Conservation (phyloP, 2,329 filamentous ascomycete species). For the Beauveria australis region DNA sequence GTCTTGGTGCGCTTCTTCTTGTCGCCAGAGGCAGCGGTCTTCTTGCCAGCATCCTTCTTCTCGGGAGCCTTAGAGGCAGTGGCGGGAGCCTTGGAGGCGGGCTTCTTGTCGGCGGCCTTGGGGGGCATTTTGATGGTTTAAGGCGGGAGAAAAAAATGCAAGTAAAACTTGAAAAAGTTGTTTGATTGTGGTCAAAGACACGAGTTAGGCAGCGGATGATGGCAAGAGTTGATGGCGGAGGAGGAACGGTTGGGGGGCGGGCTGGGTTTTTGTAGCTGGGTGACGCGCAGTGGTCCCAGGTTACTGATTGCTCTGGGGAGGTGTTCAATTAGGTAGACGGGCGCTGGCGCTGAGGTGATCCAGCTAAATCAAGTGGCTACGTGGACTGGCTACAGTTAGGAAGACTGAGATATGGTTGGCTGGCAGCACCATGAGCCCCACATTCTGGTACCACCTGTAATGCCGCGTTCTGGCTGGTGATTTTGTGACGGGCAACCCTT, state of each 20-base stretch:
- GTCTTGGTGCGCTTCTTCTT: conserved; percentile 99
- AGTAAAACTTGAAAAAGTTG: conserved; percentile 14
- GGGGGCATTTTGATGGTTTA: conserved; percentile 72
- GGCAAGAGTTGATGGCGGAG: conserved; percentile 38
- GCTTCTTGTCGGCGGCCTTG: conserved; percentile 98
- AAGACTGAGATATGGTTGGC: conserved; percentile 7
- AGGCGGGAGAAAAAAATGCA: conserved; percentile 13
- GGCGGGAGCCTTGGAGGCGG: conserved; percentile 89
- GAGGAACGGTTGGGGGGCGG: conserved; percentile 41
- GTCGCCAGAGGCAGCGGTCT: conserved; percentile 90
- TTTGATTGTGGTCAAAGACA: conserved; percentile 15
- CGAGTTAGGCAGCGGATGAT: conserved; percentile 26
- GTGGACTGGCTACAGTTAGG: not conserved
- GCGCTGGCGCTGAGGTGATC: conserved; percentile 8
- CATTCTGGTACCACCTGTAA: not conserved
- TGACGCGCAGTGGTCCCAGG: conserved; percentile 39
- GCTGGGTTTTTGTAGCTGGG: conserved; percentile 54
- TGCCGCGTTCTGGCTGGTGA: conserved; percentile 5
- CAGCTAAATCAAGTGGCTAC: conserved; percentile 9
- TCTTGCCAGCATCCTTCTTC: conserved; percentile 99
- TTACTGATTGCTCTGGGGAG: conserved; percentile 46
- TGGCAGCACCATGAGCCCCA: not conserved
- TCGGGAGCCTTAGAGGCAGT: conserved; percentile 63
- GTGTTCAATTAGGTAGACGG: conserved; percentile 6
- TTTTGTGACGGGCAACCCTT: conserved; percentile 1